Percentiles rank a stretch among this genome's conserved stretches.
Conservation (phyloP, 805 yeast genomes). For the Hagleromyces aurorensis region DNA sequence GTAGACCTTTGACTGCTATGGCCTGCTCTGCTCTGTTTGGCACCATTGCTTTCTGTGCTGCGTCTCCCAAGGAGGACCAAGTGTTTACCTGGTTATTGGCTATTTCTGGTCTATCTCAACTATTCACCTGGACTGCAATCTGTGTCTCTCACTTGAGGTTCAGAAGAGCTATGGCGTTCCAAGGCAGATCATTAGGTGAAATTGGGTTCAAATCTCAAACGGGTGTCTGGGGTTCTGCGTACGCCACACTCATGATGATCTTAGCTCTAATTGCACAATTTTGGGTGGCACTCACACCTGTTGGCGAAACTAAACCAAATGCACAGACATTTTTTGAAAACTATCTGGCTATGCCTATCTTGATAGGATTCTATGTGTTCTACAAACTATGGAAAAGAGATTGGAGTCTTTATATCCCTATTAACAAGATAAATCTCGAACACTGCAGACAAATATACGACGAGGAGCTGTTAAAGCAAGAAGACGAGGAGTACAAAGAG, state of each 20-base stretch:
- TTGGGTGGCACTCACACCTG: slow-evolving; percentile 58
- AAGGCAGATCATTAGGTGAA: slow-evolving; percentile 44
- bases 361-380: slow-evolving; percentile 36
- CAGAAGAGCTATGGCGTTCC: slow-evolving; percentile 48
- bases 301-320: slow-evolving; percentile 29
- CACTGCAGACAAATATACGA: slow-evolving; percentile 28
- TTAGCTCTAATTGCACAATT: slow-evolving; percentile 52
- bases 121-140: slow-evolving; percentile 56
- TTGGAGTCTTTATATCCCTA: slow-evolving; percentile 32
- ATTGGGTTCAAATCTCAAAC: slow-evolving; percentile 45
- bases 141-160: slow-evolving; percentile 51
- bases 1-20: slow-evolving; percentile 56
- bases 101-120: slow-evolving; percentile 51
- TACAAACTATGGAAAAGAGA: slow-evolving; percentile 42
- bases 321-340: slow-evolving; percentile 40
- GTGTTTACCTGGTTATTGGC: slow-evolving; percentile 61
- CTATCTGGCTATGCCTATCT: slow-evolving; percentile 41
- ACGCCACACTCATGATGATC: slow-evolving; percentile 41
- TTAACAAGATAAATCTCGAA: slow-evolving; percentile 27
- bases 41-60: slow-evolving; percentile 58
- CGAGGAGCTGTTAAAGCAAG: slow-evolving; percentile 29
- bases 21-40: slow-evolving; percentile 45
- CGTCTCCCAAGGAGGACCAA: slow-evolving; percentile 47
- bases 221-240: slow-evolving; percentile 47
- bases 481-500: slow-evolving; percentile 26